Evolutionary conservation across 805 yeast species (phyloP), one percentile per base, ranked within the genome.

Genomic region (Debaryomyces maramus): DNA sequence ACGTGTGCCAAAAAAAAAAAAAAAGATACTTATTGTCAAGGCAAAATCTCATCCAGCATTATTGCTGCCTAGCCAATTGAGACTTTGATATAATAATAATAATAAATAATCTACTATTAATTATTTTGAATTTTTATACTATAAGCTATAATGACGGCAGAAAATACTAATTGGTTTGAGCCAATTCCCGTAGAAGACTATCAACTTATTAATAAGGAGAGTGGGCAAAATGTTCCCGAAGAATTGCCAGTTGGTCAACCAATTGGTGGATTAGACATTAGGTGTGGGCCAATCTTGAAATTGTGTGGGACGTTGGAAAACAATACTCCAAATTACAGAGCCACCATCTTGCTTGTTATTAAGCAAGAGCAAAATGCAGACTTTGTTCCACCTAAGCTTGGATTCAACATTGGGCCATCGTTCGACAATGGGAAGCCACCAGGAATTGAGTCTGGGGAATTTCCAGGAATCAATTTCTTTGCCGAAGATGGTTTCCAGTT

Each of bases 251-350:
- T 41, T 7, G 50, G 52, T 2, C 56, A 52, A 7, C 53, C 55
- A 11, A 38, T 60, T 23, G 60, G 52, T 8, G 62, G 60, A 6
- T 40, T 71, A n/a, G 72, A 75, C 28, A 67, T 82, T 15, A 65
- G 72, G 36, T 81, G 87, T 56, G 98, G 98, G 2, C 98, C 98
- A 0, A 67, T 83, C 21, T 62, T 90, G 35, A 70, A 93, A 41
- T 75, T 83, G 34, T 64, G 80, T 43, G 89, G 84, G 5, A 77
- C 84, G 34, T 63, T 70, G 32, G 88, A 85, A 47, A 64, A 67
- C 3, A 58, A 65, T 3, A 34, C 64, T 6, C 48, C 58, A 19
- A 66, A 75, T 31, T 90, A 88, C 65, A 61, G 89, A 19, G 97
- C 84, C 3, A 67, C 86, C 2, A 67, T 88, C 16, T 48, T 88